Percentiles rank a stretch among this genome's conserved stretches.
phyloP scores from a whole-genome alignment of 805 yeast genomes.

The Metschnikowia hibisci region DNA sequence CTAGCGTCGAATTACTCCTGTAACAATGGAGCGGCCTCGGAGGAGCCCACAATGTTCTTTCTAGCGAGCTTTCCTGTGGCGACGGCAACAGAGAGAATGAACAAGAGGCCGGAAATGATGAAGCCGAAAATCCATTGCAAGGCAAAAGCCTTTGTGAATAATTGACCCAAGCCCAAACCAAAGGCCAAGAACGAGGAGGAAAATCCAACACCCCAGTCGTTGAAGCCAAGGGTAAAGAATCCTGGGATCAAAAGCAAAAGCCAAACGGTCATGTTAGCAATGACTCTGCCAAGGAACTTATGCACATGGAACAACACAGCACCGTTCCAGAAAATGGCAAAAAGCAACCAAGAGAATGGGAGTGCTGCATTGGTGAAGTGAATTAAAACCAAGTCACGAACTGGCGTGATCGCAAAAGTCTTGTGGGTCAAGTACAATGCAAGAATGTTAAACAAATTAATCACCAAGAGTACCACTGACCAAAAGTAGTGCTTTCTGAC shows the following conservation, averaged over 20 bases:
- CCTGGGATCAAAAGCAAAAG: constrained; percentile 65
- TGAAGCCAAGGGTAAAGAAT: constrained; percentile 51
- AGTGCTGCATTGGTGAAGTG: constrained; percentile 66
- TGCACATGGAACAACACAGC: constrained; percentile 68
- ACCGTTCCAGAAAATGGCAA: constrained; percentile 80
- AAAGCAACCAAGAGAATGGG: constrained; percentile 73
- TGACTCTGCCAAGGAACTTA: constrained; percentile 54
- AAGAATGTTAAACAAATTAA: constrained; percentile 59
- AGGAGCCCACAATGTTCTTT: constrained; percentile 7
- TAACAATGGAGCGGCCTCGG: constrained; percentile 20
- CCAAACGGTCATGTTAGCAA: constrained; percentile 78
- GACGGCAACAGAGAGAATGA: constrained; percentile 47
- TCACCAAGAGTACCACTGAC: constrained; percentile 53
- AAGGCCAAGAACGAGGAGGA: constrained; percentile 54
- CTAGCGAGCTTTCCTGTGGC: constrained; percentile 32
- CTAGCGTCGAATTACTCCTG: constrained; percentile 7
- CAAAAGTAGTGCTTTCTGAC: constrained; percentile 54
- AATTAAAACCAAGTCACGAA: constrained; percentile 50
- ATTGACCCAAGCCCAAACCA: constrained; percentile 69
- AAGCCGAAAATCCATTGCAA: constrained; percentile 86
- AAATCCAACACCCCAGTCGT: constrained; percentile 70
- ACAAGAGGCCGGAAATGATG: constrained; percentile 54
- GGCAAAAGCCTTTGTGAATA: constrained; percentile 65
- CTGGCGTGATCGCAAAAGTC: constrained; percentile 52
- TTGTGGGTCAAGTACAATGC: constrained; percentile 54